These are phyloP conservation scores for Solanum chilense DNA, from an alignment of 257 asterid genomes.

Conservation along the genomic window DNA sequence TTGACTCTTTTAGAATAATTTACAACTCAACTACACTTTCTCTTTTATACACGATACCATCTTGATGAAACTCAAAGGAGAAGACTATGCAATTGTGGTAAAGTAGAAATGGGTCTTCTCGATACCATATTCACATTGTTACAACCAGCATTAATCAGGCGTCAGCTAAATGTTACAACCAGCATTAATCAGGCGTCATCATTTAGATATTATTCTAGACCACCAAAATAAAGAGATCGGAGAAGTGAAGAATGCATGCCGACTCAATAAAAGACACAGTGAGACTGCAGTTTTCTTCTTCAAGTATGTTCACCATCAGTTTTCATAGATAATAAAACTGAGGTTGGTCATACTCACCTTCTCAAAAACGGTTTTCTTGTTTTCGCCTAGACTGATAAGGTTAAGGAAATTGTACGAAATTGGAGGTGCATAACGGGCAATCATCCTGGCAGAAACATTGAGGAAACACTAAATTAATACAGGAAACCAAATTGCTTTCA, in stretches of 20 bases:
- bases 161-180: not conserved
- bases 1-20: not conserved
- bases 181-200: not conserved
- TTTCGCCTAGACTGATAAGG: slow-evolving; percentile 74
- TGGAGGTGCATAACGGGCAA: slow-evolving; percentile 99
- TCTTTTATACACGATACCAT: not conserved
- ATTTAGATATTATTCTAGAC: not conserved
- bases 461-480: not conserved
- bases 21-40: not conserved
- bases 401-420: slow-evolving; percentile 95
- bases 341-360: slow-evolving; percentile 35
- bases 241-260: not conserved
- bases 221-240: not conserved
- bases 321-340: not conserved
- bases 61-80: not conserved
- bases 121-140: not conserved
- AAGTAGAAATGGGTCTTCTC: not conserved
- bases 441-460: slow-evolving; percentile 52
- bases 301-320: not conserved
- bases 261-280: not conserved
- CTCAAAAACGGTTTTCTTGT: slow-evolving; percentile 77
- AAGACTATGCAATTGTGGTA: not conserved
- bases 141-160: not conserved
- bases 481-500: not conserved
- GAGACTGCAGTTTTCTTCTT: not conserved